These are phyloP conservation scores for Fraxinus greggii DNA, from an alignment of 305 asterid genomes.

Conservation along the genomic window DNA sequence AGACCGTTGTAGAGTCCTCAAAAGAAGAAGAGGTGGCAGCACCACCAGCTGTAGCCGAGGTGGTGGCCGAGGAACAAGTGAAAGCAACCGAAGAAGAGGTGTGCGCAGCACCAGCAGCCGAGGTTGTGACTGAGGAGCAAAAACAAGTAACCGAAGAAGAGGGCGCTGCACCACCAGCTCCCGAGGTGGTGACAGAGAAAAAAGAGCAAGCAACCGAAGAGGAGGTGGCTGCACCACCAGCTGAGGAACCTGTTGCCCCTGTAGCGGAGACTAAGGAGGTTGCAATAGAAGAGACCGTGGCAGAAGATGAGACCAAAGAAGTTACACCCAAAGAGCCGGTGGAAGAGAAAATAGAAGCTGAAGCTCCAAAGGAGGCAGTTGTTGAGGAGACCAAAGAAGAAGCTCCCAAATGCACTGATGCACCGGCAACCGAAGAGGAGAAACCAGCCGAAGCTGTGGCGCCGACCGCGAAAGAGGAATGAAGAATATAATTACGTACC, in stretches of 20 bases:
- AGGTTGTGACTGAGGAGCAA: slow-evolving; percentile 12
- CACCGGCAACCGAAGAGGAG: slow-evolving; percentile 20
- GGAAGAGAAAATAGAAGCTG: slow-evolving; percentile 15
- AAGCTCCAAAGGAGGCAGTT: slow-evolving; percentile 8
- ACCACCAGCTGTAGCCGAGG: not conserved
- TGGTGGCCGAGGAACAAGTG: slow-evolving; percentile 2
- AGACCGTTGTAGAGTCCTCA: not conserved
- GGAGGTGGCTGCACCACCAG: slow-evolving; percentile 18
- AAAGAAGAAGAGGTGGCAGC: not conserved
- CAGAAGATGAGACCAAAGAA: slow-evolving; percentile 17
- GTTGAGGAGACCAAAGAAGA: slow-evolving; percentile 19
- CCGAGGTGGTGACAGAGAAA: slow-evolving; percentile 2
- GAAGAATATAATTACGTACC: not conserved
- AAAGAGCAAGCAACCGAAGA: slow-evolving; percentile 22
- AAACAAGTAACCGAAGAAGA: slow-evolving; percentile 24
- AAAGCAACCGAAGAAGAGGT: slow-evolving; percentile 14
- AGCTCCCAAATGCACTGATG: slow-evolving; percentile 11
- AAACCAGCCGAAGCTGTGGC: slow-evolving; percentile 19
- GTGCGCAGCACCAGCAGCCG: slow-evolving; percentile 9
- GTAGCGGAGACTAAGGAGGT: slow-evolving; percentile 17
- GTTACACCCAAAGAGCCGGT: slow-evolving; percentile 4
- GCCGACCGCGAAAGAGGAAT: slow-evolving; percentile 21
- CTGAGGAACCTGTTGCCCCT: slow-evolving; percentile 22
- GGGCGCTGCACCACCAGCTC: slow-evolving; percentile 10
- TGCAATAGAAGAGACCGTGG: slow-evolving; percentile 22